Conservation (phyloP, 2,329 filamentous ascomycete genomes). For the Sporothrix luriei region DNA sequence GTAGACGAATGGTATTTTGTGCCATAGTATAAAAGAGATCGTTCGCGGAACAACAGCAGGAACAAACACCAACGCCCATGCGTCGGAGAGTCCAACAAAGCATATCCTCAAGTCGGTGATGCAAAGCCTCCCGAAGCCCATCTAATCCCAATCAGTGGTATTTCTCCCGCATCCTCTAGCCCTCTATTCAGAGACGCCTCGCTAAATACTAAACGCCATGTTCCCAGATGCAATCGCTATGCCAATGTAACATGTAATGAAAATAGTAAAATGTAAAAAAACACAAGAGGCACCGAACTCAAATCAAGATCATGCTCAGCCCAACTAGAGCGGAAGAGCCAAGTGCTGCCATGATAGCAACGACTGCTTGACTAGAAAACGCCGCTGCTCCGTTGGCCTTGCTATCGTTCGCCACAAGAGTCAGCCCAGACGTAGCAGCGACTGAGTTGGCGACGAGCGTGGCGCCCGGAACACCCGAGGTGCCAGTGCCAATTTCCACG, state of each 20-base stretch:
- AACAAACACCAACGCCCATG: too few relatives aligned
- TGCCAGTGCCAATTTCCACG: conserved; percentile 57
- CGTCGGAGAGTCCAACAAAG: not conserved
- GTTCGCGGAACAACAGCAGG: too few relatives aligned
- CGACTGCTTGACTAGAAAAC: not conserved
- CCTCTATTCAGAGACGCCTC: not conserved
- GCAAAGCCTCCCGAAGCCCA: not conserved
- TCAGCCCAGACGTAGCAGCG: conserved; percentile 52
- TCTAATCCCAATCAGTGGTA: conserved; percentile 6
- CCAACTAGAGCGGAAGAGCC: conserved; percentile 28
- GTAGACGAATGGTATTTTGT: too few relatives aligned
- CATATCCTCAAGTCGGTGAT: not conserved
- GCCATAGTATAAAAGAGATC: too few relatives aligned
- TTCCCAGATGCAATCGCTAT: conserved; percentile 22
- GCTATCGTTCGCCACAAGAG: not conserved
- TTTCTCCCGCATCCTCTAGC: not conserved
- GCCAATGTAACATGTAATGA: conserved; percentile 4
- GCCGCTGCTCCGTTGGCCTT: not conserved
- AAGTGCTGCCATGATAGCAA: not conserved
- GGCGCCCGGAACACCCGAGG: conserved; percentile 57
- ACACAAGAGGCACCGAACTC: conserved; percentile 46
- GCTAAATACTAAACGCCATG: not conserved
- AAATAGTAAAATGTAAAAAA: conserved; percentile 44
- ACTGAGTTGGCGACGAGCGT: conserved; percentile 54
- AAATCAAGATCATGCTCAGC: conserved; percentile 30